Conservation (phyloP, 345 rosid species). For the Mercurialis annua region DNA sequence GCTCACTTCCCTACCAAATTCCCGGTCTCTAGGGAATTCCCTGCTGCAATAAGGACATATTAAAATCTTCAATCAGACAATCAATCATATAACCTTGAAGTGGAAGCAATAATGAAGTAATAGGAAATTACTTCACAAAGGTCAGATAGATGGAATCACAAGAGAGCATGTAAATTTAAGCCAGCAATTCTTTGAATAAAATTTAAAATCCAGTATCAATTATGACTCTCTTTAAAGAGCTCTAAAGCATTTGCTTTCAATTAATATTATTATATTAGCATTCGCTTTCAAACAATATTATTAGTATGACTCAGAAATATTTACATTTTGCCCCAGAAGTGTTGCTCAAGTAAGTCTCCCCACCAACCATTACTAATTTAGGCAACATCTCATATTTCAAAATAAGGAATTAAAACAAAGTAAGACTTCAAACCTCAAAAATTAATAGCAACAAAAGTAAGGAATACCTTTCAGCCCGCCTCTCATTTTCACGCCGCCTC, state of each 20-base stretch:
- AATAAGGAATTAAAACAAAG: neutral
- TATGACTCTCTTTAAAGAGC: too few relatives aligned
- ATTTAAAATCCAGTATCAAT: too few relatives aligned
- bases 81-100: neutral
- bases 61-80: neutral
- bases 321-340: neutral
- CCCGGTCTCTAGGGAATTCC: conserved; percentile 72
- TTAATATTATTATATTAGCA: too few relatives aligned
- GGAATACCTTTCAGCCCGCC: conserved; percentile 69
- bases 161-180: neutral
- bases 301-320: neutral
- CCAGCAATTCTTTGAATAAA: neutral
- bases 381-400: neutral
- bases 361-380: too few relatives aligned
- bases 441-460: neutral
- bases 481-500: conserved; percentile 80
- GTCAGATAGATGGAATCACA: neutral
- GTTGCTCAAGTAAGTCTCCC: neutral
- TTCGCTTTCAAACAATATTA: too few relatives aligned
- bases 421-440: neutral
- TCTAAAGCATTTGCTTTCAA: too few relatives aligned
- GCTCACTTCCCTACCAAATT: conserved; percentile 63
- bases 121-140: neutral
- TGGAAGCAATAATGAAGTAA: neutral
- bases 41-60: conserved; percentile 34